Percentiles rank a stretch among this genome's conserved stretches.
Evolutionary conservation across 1,139 yeast genomes (phyloP).

Genomic region (Hansenula sp.): DNA sequence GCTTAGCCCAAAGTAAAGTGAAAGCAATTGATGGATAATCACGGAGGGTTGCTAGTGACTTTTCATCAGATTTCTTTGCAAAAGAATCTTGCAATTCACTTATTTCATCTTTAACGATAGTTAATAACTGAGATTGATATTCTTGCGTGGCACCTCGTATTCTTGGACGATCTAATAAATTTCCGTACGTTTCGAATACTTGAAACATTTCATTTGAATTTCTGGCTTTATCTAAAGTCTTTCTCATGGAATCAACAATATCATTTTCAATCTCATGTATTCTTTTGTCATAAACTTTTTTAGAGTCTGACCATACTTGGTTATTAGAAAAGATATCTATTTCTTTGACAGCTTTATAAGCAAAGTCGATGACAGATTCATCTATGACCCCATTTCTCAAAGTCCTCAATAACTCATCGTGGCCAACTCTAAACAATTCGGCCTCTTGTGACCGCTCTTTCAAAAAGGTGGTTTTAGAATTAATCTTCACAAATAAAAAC

Average conservation of each 20-base stretch:
- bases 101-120: slow-evolving; percentile 44
- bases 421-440: slow-evolving; percentile 45
- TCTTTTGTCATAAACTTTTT: slow-evolving; percentile 36
- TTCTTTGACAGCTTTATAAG: slow-evolving; percentile 35
- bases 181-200: slow-evolving; percentile 43
- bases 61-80: slow-evolving; percentile 19
- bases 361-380: slow-evolving; percentile 33
- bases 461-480: slow-evolving; percentile 41
- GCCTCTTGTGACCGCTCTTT: slow-evolving; percentile 45
- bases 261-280: slow-evolving; percentile 42
- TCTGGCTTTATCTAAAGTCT: slow-evolving; percentile 33
- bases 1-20: slow-evolving; percentile 46
- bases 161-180: slow-evolving; percentile 45
- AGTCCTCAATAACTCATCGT: slow-evolving; percentile 44
- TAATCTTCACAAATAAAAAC: slow-evolving; percentile 61
- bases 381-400: slow-evolving; percentile 29
- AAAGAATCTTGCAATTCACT: slow-evolving; percentile 36
- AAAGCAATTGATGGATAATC: slow-evolving; percentile 48
- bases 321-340: slow-evolving; percentile 35
- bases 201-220: slow-evolving; percentile 47
- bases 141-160: slow-evolving; percentile 53
- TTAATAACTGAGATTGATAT: slow-evolving; percentile 46
- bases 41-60: slow-evolving; percentile 28
- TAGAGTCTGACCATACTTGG: slow-evolving; percentile 37
- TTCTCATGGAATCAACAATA: slow-evolving; percentile 37